Evolutionary conservation across 208 protist genomes (phyloP).

Genomic region (Angomonas ambiguus): DNA sequence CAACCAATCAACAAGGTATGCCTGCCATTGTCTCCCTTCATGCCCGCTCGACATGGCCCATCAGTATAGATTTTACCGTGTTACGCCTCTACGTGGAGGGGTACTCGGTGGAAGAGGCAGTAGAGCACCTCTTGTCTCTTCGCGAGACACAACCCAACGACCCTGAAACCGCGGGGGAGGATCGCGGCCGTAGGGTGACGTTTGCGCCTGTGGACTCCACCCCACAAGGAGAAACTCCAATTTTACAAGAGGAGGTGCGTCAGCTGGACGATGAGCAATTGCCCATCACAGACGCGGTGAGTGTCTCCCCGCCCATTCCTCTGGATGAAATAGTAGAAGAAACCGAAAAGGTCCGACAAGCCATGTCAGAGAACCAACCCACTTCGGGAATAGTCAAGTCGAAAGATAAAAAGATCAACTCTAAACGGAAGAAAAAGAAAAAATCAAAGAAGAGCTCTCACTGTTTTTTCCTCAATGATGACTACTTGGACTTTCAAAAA

Average conservation of each 20-base stretch:
- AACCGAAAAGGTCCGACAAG: slow-evolving; percentile 1
- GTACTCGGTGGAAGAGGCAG: slow-evolving; percentile 63
- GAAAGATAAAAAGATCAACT: neutral
- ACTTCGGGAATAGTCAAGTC: neutral
- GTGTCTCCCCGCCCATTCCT: neutral
- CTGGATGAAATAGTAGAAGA: neutral
- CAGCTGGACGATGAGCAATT: neutral
- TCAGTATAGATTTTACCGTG: slow-evolving; percentile 61
- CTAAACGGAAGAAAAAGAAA: slow-evolving; percentile 4
- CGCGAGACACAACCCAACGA: neutral
- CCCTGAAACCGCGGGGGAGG: neutral
- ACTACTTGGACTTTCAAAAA: slow-evolving; percentile 46
- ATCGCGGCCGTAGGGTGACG: neutral
- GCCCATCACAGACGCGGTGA: slow-evolving; percentile 1
- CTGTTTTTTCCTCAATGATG: slow-evolving; percentile 36
- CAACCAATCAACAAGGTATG: slow-evolving; percentile 24
- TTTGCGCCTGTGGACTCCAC: neutral
- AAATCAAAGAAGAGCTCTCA: slow-evolving; percentile 8
- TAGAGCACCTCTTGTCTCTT: slow-evolving; percentile 27
- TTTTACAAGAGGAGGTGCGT: neutral
- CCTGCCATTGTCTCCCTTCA: slow-evolving; percentile 58
- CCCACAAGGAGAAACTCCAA: neutral
- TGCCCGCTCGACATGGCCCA: slow-evolving; percentile 57
- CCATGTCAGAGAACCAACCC: neutral
- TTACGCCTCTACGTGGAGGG: slow-evolving; percentile 64